Base-by-base conservation (phyloP, 2,329 filamentous ascomycete species). In the Colletotrichum tofieldiae region DNA sequence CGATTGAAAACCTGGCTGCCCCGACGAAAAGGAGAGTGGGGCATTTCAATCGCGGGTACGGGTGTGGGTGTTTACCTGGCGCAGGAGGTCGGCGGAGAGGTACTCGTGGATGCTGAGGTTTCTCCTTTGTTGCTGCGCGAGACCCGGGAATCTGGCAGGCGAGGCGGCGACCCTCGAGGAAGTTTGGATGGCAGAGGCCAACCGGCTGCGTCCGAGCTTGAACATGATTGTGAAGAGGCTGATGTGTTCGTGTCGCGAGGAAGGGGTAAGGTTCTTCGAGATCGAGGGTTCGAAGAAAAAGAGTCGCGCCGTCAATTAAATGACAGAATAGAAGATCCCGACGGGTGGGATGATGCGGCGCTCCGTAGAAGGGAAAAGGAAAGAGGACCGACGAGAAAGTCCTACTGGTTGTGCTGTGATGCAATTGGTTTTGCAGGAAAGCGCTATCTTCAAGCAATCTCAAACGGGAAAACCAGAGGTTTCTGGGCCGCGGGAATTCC, bases 51-150 rank as follows among this genome's bases (percentile, higher is more conserved):
- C 64, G 61, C 49, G 64, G 29, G 43, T 51, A 8, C 56, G 41
- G 41, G 47, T 35, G 47, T 60, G 56, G 51, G 65, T 61, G 59
- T 68, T 83, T 88, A 92, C 90, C 88, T 91, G 82, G 85, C 89
- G 94, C 81, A 99, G 90, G 78, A 99, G 92, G 84, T 95, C 94
- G 79, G 95, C 94, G 79, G 96, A 98, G 81, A 96, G 93, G 87
- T 98, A 98, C 88, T 99, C 96, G 89, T 99, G 96, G 81, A 99
- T 98, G 82, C 94, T 96, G 82, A 99, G 91, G 81, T 93, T 92
- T 87, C 96, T 91, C 85, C 89, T 91, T 86, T 98, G 95, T 85
- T 96, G 93, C 81, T 88, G 90, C 78, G 86, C 89, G 79, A 89
- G 84, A 79, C 91, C 89, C 86, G 93, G 87, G 76, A 89, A 84